These are phyloP conservation scores for Flaveria bidentis DNA, from an alignment of 129 eudicot species.

Conservation along the genomic window DNA sequence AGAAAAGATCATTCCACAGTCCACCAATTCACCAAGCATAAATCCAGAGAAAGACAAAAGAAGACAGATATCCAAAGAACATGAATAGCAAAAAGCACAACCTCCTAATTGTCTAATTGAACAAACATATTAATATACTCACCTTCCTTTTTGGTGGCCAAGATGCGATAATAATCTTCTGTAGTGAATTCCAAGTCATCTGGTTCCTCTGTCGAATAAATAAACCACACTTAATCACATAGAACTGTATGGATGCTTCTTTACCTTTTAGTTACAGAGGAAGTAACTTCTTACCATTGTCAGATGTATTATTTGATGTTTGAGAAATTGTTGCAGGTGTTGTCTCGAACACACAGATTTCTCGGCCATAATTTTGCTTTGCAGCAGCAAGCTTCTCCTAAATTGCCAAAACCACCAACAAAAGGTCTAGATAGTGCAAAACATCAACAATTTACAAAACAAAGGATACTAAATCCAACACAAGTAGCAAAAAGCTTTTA, in stretches of 20 bases:
- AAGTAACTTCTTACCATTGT: conserved; percentile 40
- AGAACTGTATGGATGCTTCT: neutral
- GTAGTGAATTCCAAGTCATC: conserved; percentile 83
- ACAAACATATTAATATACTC: neutral
- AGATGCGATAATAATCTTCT: conserved; percentile 68
- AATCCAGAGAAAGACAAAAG: neutral
- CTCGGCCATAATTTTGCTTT: conserved; percentile 70
- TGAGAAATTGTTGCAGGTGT: conserved; percentile 46
- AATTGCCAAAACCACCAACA: conserved; percentile 25
- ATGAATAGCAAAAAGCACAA: neutral
- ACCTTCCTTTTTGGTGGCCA: conserved; percentile 75
- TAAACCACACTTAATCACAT: conserved; percentile 14
- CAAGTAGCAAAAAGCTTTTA: neutral
- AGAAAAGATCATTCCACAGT: neutral
- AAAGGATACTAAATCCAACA: neutral
- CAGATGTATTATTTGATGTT: conserved; percentile 40
- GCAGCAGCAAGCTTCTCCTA: conserved; percentile 76
- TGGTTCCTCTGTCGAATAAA: conserved; percentile 51
- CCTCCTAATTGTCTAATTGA: neutral
- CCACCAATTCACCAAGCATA: neutral
- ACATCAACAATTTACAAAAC: neutral
- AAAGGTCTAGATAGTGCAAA: neutral
- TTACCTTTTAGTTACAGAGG: conserved; percentile 6
- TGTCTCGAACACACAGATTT: conserved; percentile 80
- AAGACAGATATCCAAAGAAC: neutral